Conservation (phyloP, 2,329 filamentous ascomycete species). For the Neobulgaria alba region DNA sequence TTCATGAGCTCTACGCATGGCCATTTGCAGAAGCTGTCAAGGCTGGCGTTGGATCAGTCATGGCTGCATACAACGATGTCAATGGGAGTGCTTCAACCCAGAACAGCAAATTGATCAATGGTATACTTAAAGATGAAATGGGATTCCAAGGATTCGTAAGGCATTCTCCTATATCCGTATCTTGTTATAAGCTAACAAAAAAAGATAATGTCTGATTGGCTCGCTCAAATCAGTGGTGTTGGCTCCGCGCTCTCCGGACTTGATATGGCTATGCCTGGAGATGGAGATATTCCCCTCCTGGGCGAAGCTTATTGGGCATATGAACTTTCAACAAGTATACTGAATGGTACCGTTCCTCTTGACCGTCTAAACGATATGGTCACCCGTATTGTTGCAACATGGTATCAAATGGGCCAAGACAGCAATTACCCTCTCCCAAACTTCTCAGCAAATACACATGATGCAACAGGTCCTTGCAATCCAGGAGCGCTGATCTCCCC, state of each 20-base stretch:
- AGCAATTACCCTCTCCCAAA: conserved; percentile 46
- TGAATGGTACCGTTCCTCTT: conserved; percentile 78
- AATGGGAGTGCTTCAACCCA: conserved; percentile 60
- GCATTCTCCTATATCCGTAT: background rate
- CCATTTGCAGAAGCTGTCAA: conserved; percentile 49
- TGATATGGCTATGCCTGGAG: conserved; percentile 65
- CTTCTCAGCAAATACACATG: conserved; percentile 50
- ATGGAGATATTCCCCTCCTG: conserved; percentile 41
- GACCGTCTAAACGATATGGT: conserved; percentile 84
- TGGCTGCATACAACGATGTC: conserved; percentile 71
- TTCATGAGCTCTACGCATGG: conserved; percentile 54
- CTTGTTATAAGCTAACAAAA: conserved; percentile 1
- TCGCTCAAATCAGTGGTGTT: conserved; percentile 51
- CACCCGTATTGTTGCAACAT: conserved; percentile 76
- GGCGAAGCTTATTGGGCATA: conserved; percentile 56
- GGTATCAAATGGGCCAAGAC: conserved; percentile 80
- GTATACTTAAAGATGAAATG: conserved; percentile 63
- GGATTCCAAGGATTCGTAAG: conserved; percentile 53
- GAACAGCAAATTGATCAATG: conserved; percentile 61
- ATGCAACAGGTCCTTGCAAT: conserved; percentile 46
- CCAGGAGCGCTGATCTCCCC: conserved; percentile 51
- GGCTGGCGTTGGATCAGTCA: conserved; percentile 69
- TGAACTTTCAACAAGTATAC: conserved; percentile 64
- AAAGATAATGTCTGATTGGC: conserved; percentile 63
- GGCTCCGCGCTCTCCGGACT: conserved; percentile 52